Conservation (phyloP, 371 early-diverging fungal species). For the Caulochytrium protostelioides region DNA sequence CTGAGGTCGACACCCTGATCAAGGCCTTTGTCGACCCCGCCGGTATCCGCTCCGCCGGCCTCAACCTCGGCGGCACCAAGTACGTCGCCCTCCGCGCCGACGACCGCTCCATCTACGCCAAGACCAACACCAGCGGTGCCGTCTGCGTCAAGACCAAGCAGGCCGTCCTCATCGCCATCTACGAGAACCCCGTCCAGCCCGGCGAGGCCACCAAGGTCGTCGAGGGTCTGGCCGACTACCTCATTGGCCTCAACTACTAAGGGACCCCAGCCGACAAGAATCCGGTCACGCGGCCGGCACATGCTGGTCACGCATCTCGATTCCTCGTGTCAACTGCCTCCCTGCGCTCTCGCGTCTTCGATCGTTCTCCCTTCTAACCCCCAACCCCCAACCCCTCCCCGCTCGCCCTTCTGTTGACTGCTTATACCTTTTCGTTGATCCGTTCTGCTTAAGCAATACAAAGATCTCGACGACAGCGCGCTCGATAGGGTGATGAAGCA, state of each 20-base stretch:
- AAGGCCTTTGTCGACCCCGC: slow-evolving; percentile 39
- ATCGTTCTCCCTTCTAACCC: no score
- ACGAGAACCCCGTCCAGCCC: slow-evolving; percentile 40
- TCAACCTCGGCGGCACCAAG: slow-evolving; percentile 43
- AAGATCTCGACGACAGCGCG: no score
- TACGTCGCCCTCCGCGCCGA: slow-evolving; percentile 47
- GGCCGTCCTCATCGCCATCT: slow-evolving; percentile 50
- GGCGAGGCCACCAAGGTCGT: slow-evolving; percentile 56
- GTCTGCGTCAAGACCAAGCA: slow-evolving; percentile 59
- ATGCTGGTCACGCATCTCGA: no score
- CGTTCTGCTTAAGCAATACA: no score
- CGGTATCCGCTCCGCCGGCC: slow-evolving; percentile 37
- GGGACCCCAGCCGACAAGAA: no score
- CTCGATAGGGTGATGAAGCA: no score
- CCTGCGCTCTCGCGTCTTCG: no score
- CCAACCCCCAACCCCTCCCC: no score
- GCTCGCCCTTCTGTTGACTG: no score
- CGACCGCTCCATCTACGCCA: slow-evolving; percentile 49
- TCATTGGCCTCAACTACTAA: slow-evolving; percentile 44
- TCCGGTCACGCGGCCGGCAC: no score
- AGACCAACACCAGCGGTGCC: slow-evolving; percentile 33
- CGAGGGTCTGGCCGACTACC: slow-evolving; percentile 61
- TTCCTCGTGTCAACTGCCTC: no score
- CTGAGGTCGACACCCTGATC: slow-evolving; percentile 36
- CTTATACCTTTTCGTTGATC: no score